Percentiles rank a stretch among this genome's conserved stretches.
Evolutionary conservation across 495 filamentous ascomycete species (phyloP).

Genomic region (Aspergillus kassunensis): DNA sequence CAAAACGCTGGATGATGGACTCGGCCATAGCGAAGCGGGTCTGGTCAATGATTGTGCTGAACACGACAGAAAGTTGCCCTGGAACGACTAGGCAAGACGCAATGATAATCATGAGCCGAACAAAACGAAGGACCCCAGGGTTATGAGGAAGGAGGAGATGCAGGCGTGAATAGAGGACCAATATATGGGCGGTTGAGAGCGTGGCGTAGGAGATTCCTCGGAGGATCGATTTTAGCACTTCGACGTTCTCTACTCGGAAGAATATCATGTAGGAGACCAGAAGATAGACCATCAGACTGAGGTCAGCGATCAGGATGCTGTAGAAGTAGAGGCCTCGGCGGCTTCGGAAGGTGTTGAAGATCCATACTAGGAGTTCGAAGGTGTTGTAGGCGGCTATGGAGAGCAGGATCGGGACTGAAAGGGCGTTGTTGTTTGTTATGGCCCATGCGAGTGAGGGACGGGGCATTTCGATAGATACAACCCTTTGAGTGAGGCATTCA

Average conservation of each 20-base stretch:
- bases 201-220: neutral
- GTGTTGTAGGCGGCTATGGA: neutral
- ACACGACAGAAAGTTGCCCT: neutral
- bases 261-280: neutral
- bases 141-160: conserved; percentile 43
- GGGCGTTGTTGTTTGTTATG: too few relatives aligned
- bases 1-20: neutral
- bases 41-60: neutral
- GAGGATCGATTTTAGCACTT: neutral
- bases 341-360: neutral
- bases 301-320: neutral
- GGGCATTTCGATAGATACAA: too few relatives aligned
- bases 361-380: neutral
- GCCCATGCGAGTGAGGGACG: too few relatives aligned
- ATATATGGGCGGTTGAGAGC: neutral
- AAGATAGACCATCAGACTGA: neutral
- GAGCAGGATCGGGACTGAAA: neutral
- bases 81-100: neutral
- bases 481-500: too few relatives aligned
- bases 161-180: neutral
- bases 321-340: neutral
- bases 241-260: neutral
- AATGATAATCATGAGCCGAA: conserved; percentile 27
- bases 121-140: conserved; percentile 76
- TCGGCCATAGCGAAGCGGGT: neutral